Evolutionary conservation across 305 asterid species (phyloP).

Genomic region (Solanum aculeatissimum): DNA sequence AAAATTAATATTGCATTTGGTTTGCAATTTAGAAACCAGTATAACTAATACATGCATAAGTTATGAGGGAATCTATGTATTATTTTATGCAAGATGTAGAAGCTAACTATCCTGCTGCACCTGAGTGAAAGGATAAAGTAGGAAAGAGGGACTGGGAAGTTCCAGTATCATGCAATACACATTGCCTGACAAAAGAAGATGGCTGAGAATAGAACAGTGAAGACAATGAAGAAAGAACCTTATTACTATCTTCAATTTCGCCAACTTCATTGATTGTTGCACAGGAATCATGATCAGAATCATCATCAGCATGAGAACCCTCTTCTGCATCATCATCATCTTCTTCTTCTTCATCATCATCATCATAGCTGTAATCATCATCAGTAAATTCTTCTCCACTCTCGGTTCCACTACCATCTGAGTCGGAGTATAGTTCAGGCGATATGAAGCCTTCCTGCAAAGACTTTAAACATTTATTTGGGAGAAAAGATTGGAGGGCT

Average conservation of each 20-base stretch:
- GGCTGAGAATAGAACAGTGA: background rate
- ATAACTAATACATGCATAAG: no score
- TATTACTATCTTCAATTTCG: slow-evolving; percentile 25
- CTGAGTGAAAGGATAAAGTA: background rate
- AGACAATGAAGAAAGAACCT: slow-evolving; percentile 38
- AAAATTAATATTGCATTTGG: no score
- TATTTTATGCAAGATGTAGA: background rate
- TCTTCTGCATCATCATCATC: slow-evolving; percentile 46
- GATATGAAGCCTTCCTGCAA: slow-evolving; percentile 68
- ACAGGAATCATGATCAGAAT: slow-evolving; percentile 45
- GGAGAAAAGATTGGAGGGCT: background rate
- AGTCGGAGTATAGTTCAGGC: slow-evolving; percentile 83
- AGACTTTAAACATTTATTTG: background rate
- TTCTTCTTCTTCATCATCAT: slow-evolving; percentile 36
- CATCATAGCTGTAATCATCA: slow-evolving; percentile 49
- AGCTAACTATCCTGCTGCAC: background rate
- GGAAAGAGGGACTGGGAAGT: background rate
- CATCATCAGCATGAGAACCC: slow-evolving; percentile 49
- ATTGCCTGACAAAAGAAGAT: background rate
- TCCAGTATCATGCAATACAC: background rate
- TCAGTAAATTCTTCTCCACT: slow-evolving; percentile 88
- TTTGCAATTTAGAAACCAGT: no score
- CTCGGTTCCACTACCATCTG: slow-evolving; percentile 86
- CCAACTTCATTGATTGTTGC: slow-evolving; percentile 29
- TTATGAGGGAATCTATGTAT: no score